These are phyloP conservation scores for Cicer chorassanicum DNA, from an alignment of 306 rosid genomes.

Conservation along the genomic window DNA sequence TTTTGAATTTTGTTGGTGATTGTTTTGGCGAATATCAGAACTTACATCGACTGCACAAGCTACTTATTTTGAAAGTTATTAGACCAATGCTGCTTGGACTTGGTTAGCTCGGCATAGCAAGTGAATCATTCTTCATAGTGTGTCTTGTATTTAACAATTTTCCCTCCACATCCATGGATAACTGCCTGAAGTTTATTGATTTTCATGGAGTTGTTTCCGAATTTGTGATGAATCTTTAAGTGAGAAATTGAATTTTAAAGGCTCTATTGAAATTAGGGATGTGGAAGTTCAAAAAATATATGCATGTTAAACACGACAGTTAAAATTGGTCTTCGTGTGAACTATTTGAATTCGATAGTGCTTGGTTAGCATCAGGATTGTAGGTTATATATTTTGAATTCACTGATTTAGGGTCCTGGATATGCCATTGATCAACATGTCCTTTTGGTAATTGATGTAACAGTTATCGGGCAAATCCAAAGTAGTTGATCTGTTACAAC, in stretches of 20 bases:
- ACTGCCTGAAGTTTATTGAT: background rate
- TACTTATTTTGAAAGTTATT: too few species aligned
- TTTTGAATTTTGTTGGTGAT: constrained; percentile 21
- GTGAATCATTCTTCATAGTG: constrained; percentile 11
- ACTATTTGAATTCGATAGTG: constrained; percentile 20
- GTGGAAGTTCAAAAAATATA: background rate
- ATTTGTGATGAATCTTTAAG: too few species aligned
- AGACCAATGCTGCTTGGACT: constrained; percentile 17
- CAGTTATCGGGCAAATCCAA: constrained; percentile 16
- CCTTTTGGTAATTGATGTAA: constrained; percentile 23
- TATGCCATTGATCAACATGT: background rate
- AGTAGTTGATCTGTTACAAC: background rate
- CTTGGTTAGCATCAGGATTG: background rate
- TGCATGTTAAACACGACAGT: background rate
- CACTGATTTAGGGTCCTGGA: too few species aligned
- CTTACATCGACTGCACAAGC: background rate
- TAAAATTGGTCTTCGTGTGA: background rate
- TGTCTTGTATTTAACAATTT: constrained; percentile 5
- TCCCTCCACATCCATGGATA: background rate
- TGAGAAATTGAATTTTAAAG: too few species aligned
- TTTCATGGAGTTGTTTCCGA: background rate
- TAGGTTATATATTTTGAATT: too few species aligned
- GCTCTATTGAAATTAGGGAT: background rate
- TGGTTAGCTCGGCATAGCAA: constrained; percentile 25
- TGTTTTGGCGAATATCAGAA: constrained; percentile 37